Conservation (phyloP, 2,329 filamentous ascomycete genomes). For the Byssoonygena ceratinophila region DNA sequence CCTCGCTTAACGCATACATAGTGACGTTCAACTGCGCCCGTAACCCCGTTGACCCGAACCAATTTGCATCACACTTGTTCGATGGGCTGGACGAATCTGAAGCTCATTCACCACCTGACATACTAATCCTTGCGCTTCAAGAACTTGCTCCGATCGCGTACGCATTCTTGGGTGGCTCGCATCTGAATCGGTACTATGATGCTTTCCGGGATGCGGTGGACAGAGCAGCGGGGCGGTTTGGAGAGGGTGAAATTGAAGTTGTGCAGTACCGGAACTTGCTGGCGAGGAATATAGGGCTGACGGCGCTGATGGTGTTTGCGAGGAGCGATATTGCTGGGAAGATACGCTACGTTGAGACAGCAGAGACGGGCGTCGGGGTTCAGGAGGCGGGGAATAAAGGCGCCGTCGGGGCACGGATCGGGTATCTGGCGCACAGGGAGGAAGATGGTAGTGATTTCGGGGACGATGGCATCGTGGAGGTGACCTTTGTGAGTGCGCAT, state of each 20-base stretch:
- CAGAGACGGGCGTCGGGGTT: constrained; percentile 72
- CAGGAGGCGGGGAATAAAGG: constrained; percentile 94
- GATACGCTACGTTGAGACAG: constrained; percentile 59
- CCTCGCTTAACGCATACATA: constrained; percentile 43
- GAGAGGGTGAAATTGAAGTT: constrained; percentile 17
- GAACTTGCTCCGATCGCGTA: constrained; percentile 78
- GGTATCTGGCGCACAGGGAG: constrained; percentile 40
- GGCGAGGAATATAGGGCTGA: constrained; percentile 74
- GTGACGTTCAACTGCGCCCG: constrained; percentile 86
- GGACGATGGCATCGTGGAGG: constrained; percentile 38
- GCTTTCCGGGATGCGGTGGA: constrained; percentile 62
- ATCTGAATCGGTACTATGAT: constrained; percentile 64
- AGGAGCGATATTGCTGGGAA: constrained; percentile 48
- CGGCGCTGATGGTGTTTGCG: constrained; percentile 75
- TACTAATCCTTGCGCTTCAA: constrained; percentile 63
- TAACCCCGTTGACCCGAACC: constrained; percentile 54
- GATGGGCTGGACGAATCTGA: constrained; percentile 39
- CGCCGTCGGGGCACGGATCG: constrained; percentile 66
- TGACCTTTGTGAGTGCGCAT: constrained; percentile 81
- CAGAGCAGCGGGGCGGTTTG: constrained; percentile 41
- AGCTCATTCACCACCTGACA: constrained; percentile 48
- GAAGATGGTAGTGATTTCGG: constrained; percentile 25
- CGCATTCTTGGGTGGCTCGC: constrained; percentile 74
- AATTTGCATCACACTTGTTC: constrained; percentile 63
- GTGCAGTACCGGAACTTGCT: constrained; percentile 58